phyloP scores from a whole-genome alignment of 106 monocot genomes.

The Dioscorea alata region DNA sequence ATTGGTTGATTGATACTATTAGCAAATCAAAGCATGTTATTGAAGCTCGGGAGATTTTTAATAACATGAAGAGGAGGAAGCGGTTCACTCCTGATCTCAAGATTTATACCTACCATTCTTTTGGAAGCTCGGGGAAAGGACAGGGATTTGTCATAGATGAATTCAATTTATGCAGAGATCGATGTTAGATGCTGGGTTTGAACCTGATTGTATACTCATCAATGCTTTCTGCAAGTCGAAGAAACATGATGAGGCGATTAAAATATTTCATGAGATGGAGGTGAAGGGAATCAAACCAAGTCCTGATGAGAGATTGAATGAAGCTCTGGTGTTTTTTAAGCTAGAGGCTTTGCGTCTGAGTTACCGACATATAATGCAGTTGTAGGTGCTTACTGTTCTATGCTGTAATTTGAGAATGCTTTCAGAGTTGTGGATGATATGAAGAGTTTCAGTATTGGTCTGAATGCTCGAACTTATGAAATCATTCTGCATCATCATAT shows the following conservation, averaged over 20 bases:
- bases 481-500: conserved; percentile 78
- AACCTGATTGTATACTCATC: conserved; percentile 77
- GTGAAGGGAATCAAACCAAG: conserved; percentile 44
- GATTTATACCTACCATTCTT: conserved; percentile 77
- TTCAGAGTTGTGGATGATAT: too few relatives aligned
- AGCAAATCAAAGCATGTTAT: conserved; percentile 71
- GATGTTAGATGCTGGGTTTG: conserved; percentile 48
- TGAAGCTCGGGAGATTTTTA: conserved; percentile 51
- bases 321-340: conserved; percentile 67
- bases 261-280: conserved; percentile 59
- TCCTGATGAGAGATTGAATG: conserved; percentile 61
- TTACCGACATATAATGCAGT: conserved; percentile 79
- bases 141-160: conserved; percentile 35
- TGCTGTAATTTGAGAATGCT: conserved; percentile 52
- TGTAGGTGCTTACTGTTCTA: conserved; percentile 74
- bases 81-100: conserved; percentile 68
- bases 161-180: conserved; percentile 56
- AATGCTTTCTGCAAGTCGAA: conserved; percentile 63
- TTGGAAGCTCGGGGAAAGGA: conserved; percentile 78
- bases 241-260: conserved; percentile 55
- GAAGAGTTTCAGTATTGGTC: conserved; percentile 43
- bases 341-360: conserved; percentile 46
- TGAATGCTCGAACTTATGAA: conserved; percentile 70
- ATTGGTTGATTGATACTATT: too few relatives aligned
- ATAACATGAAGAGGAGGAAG: conserved; percentile 47